Conservation (phyloP, 2,329 filamentous ascomycete species). For the Hymenoscyphus fraxineus region DNA sequence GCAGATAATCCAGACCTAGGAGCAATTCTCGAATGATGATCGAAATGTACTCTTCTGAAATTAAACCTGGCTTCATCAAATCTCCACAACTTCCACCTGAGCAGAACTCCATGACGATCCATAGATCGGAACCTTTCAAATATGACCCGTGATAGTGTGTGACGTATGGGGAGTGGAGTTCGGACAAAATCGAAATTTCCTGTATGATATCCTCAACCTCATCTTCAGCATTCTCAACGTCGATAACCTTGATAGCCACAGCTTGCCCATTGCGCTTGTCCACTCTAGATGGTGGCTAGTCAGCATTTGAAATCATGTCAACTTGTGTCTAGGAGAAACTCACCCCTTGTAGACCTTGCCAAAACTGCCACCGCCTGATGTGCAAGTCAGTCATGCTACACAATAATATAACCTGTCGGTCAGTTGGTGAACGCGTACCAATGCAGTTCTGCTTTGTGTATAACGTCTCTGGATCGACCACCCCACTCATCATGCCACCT, state of each 20-base stretch:
- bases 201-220: slow-evolving; percentile 99
- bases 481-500: slow-evolving; percentile 41
- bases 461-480: slow-evolving; percentile 79
- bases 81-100: slow-evolving; percentile 95
- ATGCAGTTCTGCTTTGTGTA: slow-evolving; percentile 94
- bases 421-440: slow-evolving; percentile 45
- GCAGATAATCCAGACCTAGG: slow-evolving; percentile 85
- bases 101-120: slow-evolving; percentile 99
- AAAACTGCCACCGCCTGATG: slow-evolving; percentile 86
- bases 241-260: slow-evolving; percentile 97
- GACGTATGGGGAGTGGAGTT: slow-evolving; percentile 91
- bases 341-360: slow-evolving; percentile 98
- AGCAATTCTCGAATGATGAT: slow-evolving; percentile 91
- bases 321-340: slow-evolving; percentile 22
- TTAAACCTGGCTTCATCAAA: slow-evolving; percentile 86
- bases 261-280: slow-evolving; percentile 90
- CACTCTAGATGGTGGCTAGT: slow-evolving; percentile 54
- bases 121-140: slow-evolving; percentile 90
- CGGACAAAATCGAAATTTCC: slow-evolving; percentile 95
- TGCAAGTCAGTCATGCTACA: slow-evolving; percentile 27
- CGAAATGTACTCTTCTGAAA: slow-evolving; percentile 93
- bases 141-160: slow-evolving; percentile 98
- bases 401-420: slow-evolving; percentile 9
- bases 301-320: not conserved
- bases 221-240: slow-evolving; percentile 97